phyloP scores from a whole-genome alignment of 192 early-diverging fungal species.

The Coemansia sp. region DNA sequence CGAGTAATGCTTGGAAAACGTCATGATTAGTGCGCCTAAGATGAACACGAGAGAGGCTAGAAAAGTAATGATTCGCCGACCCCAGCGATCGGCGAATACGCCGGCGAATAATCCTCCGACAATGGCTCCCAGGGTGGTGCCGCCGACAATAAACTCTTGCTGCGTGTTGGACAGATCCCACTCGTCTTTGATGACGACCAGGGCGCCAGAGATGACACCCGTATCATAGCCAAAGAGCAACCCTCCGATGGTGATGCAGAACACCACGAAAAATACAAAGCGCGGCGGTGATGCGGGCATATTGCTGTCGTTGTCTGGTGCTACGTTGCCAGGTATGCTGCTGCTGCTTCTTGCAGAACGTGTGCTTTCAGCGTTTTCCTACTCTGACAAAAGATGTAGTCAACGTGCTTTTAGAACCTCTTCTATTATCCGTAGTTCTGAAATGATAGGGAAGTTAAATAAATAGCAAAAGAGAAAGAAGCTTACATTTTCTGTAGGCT shows the following conservation, averaged over 20 bases:
- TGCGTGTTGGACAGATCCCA: conserved; percentile 49
- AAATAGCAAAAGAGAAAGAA: not conserved
- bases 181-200: conserved; percentile 52
- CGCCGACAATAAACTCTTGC: conserved; percentile 54
- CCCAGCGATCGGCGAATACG: conserved; percentile 65
- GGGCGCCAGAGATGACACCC: conserved; percentile 54
- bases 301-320: conserved; percentile 1
- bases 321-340: not conserved
- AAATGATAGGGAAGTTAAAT: not conserved
- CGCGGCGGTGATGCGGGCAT: conserved; percentile 33
- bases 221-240: conserved; percentile 60
- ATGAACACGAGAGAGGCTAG: conserved; percentile 58
- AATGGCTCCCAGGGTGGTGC: conserved; percentile 58
- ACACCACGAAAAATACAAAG: conserved; percentile 52
- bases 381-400: not conserved
- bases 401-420: not conserved
- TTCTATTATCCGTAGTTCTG: too few relatives aligned
- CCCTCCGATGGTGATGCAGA: conserved; percentile 56
- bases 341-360: not conserved
- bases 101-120: conserved; percentile 69
- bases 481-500: conserved; percentile 25
- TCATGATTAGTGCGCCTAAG: conserved; percentile 57
- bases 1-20: conserved; percentile 48
- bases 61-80: conserved; percentile 55
- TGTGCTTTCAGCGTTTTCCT: not conserved